Evolutionary conservation across 495 filamentous ascomycete species (phyloP), one percentile per base, ranked within the genome.

Genomic region (Aspergillus olivimuriae): DNA sequence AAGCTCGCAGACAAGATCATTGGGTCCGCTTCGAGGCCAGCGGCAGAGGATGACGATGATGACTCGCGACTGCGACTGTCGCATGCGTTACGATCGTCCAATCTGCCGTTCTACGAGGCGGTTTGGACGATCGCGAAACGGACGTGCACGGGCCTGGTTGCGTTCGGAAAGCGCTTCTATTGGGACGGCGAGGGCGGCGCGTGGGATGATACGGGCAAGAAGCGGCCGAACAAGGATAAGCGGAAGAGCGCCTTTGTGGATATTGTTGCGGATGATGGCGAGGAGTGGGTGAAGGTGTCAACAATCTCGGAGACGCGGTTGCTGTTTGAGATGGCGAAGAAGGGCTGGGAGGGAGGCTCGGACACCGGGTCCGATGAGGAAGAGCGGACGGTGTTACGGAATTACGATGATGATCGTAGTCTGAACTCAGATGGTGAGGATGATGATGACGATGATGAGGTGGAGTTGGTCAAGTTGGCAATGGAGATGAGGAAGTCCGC

Each of bases 271-370:
- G 66, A 72, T 55, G 68, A 75, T 54, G 75, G 75, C 38, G 61
- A 65, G 51, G 68, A 76, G 50, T 80, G 78, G 78, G 70, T 81
- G 47, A 83, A 81, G 50, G 75, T 82, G 2, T 80, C 74, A 36
- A 81, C 75, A 18, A 61, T 81, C 21, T 75, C 76, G 43, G 71
- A 76, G 45, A 69, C 57, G 31, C 70, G 79, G 39, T 57, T 83
- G 21, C 53, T 80, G 32, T 75, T 79, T 47, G 78, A 82, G 41
- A 74, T 82, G 55, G 79, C 79, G n/a, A 74, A 81, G 60, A 76
- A 75, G 35, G 77, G 77, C 5, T 81, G 77, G 75, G 77, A 79
- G 50, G 60, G 55, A 14, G 70, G 70, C 48, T 64, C 63, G 23
- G 61, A 62, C 18, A 57, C 56, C 9, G 48, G 36, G 16, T 53